These are phyloP conservation scores for Xylariaceae sp. DNA, from an alignment of 2,329 filamentous ascomycete genomes.

Conservation along the genomic window DNA sequence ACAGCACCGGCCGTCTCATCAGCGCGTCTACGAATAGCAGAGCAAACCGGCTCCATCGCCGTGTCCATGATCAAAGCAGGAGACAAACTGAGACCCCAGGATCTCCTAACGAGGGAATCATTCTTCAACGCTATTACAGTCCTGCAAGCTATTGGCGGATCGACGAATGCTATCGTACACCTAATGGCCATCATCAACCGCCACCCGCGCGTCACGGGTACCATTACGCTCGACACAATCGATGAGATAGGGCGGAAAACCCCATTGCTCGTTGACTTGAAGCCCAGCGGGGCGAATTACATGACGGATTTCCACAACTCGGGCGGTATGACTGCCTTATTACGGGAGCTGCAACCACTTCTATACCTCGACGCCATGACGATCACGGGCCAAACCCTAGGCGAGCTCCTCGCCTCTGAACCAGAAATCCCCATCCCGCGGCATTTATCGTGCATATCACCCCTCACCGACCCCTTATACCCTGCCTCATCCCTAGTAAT, in stretches of 20 bases:
- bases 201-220: conserved; percentile 56
- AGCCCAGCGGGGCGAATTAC: conserved; percentile 80
- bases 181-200: conserved; percentile 80
- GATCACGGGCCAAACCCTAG: conserved; percentile 77
- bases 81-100: conserved; percentile 61
- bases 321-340: conserved; percentile 75
- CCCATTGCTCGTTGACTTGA: conserved; percentile 76
- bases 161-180: conserved; percentile 80
- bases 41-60: conserved; percentile 62
- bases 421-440: conserved; percentile 50
- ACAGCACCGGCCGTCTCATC: conserved; percentile 74
- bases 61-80: conserved; percentile 61
- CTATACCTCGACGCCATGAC: conserved; percentile 73
- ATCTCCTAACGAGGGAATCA: conserved; percentile 65
- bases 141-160: conserved; percentile 78
- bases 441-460: conserved; percentile 51
- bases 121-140: conserved; percentile 85
- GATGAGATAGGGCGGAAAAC: conserved; percentile 72
- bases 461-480: conserved; percentile 62
- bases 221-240: conserved; percentile 69
- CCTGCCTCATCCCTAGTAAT: conserved; percentile 74
- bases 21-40: conserved; percentile 73
- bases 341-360: conserved; percentile 71
- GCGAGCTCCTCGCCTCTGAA: conserved; percentile 67
- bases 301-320: conserved; percentile 90